Base-by-base conservation (phyloP, 768 basidiomycete genomes). In the Lactarius sp. region DNA sequence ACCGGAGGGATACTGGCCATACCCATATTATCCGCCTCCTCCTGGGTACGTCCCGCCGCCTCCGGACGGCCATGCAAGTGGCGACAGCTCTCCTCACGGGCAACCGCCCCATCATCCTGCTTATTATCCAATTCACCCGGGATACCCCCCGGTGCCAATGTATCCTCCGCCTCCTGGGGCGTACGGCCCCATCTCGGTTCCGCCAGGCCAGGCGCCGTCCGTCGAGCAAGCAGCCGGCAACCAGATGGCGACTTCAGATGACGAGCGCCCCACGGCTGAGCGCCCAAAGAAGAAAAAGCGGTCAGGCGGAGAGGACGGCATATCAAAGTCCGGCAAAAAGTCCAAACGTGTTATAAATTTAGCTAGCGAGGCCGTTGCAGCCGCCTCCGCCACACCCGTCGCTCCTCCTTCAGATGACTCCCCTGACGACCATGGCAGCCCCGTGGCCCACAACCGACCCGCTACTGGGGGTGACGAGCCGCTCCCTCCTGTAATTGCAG, bases 1-100 rank as follows among this genome's bases (percentile, higher is more conserved):
- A 1, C 78, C 79, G 0, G 78, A 79, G 52, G 77, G 77, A 6
- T 80, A 78, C 59, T 79, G 76, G 66, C 76, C 77, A n/a, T 78
- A 75, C 59, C 76, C 73, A 56, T 78, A 78, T 61, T 78, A 79
- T 2, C 78, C 75, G 1, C 75, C 76, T n/a, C 78, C 76, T 0
- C 73, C 74, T 39, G 76, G 76, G 2, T 79, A 79, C 67, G 70
- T 77, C 27, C 73, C 75, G 0, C 72, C 76, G 6, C 70, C 75
- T 0, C 75, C 76, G 34, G 78, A 80, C n/a, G 76, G 59, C 31
- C 56, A 64, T 20, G 41, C 57, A 4, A 69, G 62, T 39, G 67
- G 66, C n/a, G 77, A 79, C 5, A 73, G 74, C 6, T 55, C 69
- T 3, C 57, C 73, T 6, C 76, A 73, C 18, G 74, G 62, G 71